Evolutionary conservation across 768 basidiomycete genomes (phyloP), one percentile per base, ranked within the genome.

Genomic region (Russula sp.): DNA sequence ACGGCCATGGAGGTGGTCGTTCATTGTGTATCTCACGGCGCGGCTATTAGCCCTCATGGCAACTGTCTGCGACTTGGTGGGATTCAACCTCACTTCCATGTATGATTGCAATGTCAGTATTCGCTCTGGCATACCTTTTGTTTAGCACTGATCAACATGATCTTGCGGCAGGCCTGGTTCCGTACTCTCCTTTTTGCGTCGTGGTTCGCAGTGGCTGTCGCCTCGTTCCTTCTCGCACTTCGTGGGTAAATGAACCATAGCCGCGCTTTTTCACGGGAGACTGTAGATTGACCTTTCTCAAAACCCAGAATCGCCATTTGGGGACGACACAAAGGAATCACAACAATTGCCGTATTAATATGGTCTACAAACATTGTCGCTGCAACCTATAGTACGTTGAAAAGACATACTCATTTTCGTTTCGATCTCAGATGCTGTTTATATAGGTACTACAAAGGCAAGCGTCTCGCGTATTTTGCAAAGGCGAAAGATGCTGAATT

Each of bases 181-280:
- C 50, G 48, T 54, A 46, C 7, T 9, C 59, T 51, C 2, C 30
- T 60, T 42, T 20, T 51, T 10, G 4, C 46, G 4, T 64, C 65
- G 6, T 64, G 62, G 62, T 53, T 57, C 10, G 38, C 65, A 26
- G 53, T 36, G 16, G 51, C 53, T 13, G 28, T 64, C 50, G 50
- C 65, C 6, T 66, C 65, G 13, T 44, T 63, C 20, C 62, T 64
- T 34, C 61, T 66, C 14, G 65, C 59, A 32, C 65, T 66, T 36
- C 65, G 65, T 3, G 62, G 62, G 65, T 66, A 13, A n/a, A 62
- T 58, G 20, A 32, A 14, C n/a, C 46, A 22, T 9, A 22, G 22
- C 11, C 3, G 20, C 22, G 4, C 5, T 11, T 48, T 46, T 24
- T 48, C n/a, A n/a, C 4, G 8, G n/a, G 46, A 20, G 46, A 48